Conservation (phyloP, 805 yeast species). For the Blastobotrys robertii region DNA sequence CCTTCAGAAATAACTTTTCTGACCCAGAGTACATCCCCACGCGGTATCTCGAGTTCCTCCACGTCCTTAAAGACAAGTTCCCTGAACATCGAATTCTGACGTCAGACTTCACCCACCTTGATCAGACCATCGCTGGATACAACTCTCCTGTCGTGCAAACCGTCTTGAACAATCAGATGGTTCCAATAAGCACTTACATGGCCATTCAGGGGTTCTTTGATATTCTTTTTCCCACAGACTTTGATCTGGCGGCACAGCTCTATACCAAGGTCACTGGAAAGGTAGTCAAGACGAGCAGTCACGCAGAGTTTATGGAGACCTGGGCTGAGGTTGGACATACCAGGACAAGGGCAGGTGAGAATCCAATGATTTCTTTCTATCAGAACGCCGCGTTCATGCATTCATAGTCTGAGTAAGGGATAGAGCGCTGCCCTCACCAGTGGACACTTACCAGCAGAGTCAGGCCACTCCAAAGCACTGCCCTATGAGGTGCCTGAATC, state of each 20-base stretch:
- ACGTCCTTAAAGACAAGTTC: constrained; percentile 50
- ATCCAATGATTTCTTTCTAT: constrained; percentile 74
- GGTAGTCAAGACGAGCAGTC: constrained; percentile 43
- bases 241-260: constrained; percentile 47
- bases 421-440: neutral
- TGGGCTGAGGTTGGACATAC: constrained; percentile 69
- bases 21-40: constrained; percentile 81
- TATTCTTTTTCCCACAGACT: constrained; percentile 80
- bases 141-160: constrained; percentile 78
- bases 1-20: constrained; percentile 56
- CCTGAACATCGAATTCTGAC: constrained; percentile 69
- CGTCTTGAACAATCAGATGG: constrained; percentile 53
- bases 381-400: constrained; percentile 55
- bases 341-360: constrained; percentile 66
- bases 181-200: constrained; percentile 66
- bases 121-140: constrained; percentile 40
- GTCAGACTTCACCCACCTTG: constrained; percentile 52
- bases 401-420: constrained; percentile 9
- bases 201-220: constrained; percentile 80
- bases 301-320: constrained; percentile 50
- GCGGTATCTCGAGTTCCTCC: constrained; percentile 53
- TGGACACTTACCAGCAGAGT: too few relatives aligned
- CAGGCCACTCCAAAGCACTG: too few relatives aligned
- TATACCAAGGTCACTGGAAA: constrained; percentile 59
- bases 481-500: too few relatives aligned